A percentile compares a stretch with the other conserved stretches of the same genome.
Evolutionary conservation across 805 yeast genomes (phyloP).

Genomic region (Suhomyces tanzawaensis): DNA sequence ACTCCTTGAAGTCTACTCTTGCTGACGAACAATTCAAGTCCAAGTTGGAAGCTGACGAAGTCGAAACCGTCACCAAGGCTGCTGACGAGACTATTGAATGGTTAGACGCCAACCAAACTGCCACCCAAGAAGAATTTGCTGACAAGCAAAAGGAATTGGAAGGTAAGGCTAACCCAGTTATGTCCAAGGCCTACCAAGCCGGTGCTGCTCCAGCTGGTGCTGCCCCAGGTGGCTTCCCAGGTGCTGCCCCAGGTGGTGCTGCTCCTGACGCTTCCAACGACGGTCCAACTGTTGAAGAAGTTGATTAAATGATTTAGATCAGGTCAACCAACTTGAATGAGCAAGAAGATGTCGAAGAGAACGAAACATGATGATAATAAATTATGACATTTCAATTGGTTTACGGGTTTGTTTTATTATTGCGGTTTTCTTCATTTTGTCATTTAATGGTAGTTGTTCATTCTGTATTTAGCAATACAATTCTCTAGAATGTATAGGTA

Average conservation of each 20-base stretch:
- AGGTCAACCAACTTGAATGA: neutral
- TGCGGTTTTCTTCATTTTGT: constrained; percentile 5
- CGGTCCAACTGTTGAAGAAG: constrained; percentile 56
- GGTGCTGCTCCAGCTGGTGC: constrained; percentile 77
- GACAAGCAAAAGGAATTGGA: constrained; percentile 96
- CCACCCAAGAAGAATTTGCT: constrained; percentile 85
- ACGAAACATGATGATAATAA: neutral
- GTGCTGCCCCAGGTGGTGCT: constrained; percentile 33
- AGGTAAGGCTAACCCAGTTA: constrained; percentile 92
- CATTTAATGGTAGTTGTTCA: constrained; percentile 4
- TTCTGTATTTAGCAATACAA: constrained; percentile 5
- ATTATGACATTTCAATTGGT: constrained; percentile 3
- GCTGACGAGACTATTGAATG: constrained; percentile 83
- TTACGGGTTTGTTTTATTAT: constrained; percentile 6
- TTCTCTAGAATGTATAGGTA: constrained; percentile 6
- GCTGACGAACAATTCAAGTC: constrained; percentile 42
- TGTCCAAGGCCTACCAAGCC: constrained; percentile 94
- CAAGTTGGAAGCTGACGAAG: constrained; percentile 57
- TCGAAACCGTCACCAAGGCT: constrained; percentile 69
- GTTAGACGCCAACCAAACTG: constrained; percentile 93
- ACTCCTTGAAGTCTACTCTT: constrained; percentile 83
- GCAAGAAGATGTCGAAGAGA: constrained; percentile 1
- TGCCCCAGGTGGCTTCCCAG: constrained; percentile 63
- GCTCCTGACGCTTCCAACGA: constrained; percentile 37
- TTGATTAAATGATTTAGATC: constrained; percentile 36